Base-by-base conservation (phyloP, 768 basidiomycete species). In the Asterophora parasitica region DNA sequence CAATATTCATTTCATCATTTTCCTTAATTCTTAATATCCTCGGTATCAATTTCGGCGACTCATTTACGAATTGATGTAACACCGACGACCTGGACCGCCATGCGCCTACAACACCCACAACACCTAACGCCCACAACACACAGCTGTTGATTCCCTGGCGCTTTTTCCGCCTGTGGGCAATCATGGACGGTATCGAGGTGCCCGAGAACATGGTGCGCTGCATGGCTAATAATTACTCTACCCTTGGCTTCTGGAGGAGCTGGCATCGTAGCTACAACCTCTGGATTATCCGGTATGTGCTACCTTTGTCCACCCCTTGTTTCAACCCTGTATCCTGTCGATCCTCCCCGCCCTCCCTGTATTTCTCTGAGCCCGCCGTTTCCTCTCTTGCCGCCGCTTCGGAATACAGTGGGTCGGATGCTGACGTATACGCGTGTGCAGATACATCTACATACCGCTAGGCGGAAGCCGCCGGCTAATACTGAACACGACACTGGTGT, bases 161-260 rank as follows among this genome's bases (percentile, higher is more conserved):
- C 9, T 96, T 96, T 72, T 98, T 97, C 73, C 87, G 94, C 2
- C 68, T 96, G 15, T 97, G 94, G 92, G 85, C 94, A 2, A 70
- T 98, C 16, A 63, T 80, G 45, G 90, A 92, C 58, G 90, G 89
- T 0, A 77, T 97, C 28, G 91, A 96, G 57, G 88, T 92, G 0
- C 96, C 95, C 0, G 96, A 99, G 65, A 99, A 99, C 65, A 96
- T 97, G 96, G 78, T 99, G 10, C 79, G 96, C n/a, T 98, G 96
- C 60, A 87, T 97, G 83, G 88, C 83, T 16, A 99, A 98, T 65
- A 98, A 97, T 64, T 97, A 97, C 62, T 96, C 94, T 0, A 79
- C 83, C 0, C 64, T 85, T 8, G 92, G 92, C 0, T 98, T 99
- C 66, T 98, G 96, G 96, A 69, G 92, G 53, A 85, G 85, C 54